Conservation (phyloP, 176 grass and related monocot species). For the Tillandsia leiboldiana region DNA sequence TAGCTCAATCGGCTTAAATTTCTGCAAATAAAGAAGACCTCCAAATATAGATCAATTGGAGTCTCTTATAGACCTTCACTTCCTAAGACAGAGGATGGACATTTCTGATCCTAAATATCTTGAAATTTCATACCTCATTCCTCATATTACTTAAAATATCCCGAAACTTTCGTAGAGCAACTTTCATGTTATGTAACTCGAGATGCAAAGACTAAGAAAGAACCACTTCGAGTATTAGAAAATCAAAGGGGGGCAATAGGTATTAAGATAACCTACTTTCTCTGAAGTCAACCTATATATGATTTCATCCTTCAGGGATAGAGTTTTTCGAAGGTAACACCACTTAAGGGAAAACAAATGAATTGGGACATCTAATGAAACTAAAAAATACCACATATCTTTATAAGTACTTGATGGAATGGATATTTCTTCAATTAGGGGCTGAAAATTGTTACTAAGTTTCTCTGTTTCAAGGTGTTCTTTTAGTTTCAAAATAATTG, state of each 20-base stretch:
- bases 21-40: no score
- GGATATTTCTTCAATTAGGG: no score
- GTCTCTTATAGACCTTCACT: conserved; percentile 31
- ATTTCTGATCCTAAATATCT: conserved; percentile 1
- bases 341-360: conserved; percentile 39
- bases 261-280: conserved; percentile 45
- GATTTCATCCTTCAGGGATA: conserved; percentile 59
- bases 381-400: not conserved
- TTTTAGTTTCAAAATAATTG: not conserved
- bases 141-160: conserved; percentile 18
- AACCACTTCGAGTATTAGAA: conserved; percentile 7
- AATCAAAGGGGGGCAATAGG: conserved; percentile 2
- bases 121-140: not conserved
- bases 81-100: not conserved
- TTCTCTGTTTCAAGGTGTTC: no score
- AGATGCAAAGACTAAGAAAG: conserved; percentile 35
- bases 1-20: no score
- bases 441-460: no score
- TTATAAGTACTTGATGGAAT: no score
- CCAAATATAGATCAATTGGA: not conserved
- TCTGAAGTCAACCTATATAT: conserved; percentile 65
- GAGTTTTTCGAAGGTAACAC: conserved; percentile 57
- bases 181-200: conserved; percentile 54
- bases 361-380: conserved; percentile 12
- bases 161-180: conserved; percentile 26